Conservation (phyloP, 2,329 filamentous ascomycete genomes). For the Lasiodiplodia theobromae region DNA sequence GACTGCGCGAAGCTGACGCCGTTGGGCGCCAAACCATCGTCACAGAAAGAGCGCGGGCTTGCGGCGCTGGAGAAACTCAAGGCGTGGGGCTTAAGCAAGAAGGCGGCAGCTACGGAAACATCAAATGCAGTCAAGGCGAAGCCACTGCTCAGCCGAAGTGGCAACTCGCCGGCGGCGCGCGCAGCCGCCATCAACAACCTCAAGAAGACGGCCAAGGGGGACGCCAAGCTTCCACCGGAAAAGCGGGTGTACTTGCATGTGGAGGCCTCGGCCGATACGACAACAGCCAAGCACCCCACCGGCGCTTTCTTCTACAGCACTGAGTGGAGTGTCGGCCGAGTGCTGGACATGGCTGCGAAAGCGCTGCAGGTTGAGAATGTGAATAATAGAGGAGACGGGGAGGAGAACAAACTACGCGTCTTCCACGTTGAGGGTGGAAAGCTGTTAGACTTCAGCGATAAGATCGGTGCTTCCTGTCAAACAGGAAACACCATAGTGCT, state of each 20-base stretch:
- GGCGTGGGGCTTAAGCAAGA: slow-evolving; percentile 81
- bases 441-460: slow-evolving; percentile 86
- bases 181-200: slow-evolving; percentile 76
- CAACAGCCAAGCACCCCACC: slow-evolving; percentile 79
- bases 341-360: slow-evolving; percentile 80
- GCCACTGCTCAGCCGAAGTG: neutral
- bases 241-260: slow-evolving; percentile 92
- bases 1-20: slow-evolving; percentile 79
- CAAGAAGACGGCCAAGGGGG: slow-evolving; percentile 89
- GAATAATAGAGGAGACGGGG: slow-evolving; percentile 78
- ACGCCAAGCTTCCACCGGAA: slow-evolving; percentile 78
- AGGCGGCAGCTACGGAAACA: slow-evolving; percentile 67
- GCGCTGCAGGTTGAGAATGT: slow-evolving; percentile 81
- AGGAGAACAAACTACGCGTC: slow-evolving; percentile 81
- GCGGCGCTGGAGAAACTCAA: slow-evolving; percentile 79
- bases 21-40: slow-evolving; percentile 58
- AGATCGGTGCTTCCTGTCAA: slow-evolving; percentile 74
- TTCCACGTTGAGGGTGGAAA: slow-evolving; percentile 93
- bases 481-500: slow-evolving; percentile 92
- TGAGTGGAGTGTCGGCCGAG: slow-evolving; percentile 88
- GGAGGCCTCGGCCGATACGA: slow-evolving; percentile 87
- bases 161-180: slow-evolving; percentile 63
- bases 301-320: slow-evolving; percentile 59
- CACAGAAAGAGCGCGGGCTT: slow-evolving; percentile 68
- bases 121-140: slow-evolving; percentile 43